phyloP scores from a whole-genome alignment of 164 flowering plant species.

The Stephania japonica region DNA sequence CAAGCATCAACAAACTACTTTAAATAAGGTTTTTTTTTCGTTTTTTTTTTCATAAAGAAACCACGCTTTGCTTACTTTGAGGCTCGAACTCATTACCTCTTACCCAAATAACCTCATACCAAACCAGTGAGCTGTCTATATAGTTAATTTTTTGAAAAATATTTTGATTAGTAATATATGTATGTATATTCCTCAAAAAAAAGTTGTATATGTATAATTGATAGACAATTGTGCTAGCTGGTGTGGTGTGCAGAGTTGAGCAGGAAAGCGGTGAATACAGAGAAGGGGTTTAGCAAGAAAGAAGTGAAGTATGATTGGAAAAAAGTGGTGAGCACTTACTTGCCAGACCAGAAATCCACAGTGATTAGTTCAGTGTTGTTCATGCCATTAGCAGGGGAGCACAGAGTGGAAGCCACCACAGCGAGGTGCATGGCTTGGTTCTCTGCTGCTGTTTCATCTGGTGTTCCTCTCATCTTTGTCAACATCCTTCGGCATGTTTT shows the following conservation, averaged over 20 bases:
- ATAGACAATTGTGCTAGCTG: background rate
- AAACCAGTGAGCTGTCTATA: too few species aligned
- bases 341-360: conserved; percentile 35
- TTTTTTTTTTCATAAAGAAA: too few species aligned
- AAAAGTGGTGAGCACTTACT: conserved; percentile 31
- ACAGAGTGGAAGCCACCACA: conserved; percentile 27
- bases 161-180: too few species aligned
- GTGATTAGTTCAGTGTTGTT: conserved; percentile 50
- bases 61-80: too few species aligned
- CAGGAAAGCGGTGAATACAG: conserved; percentile 37
- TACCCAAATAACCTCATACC: too few species aligned
- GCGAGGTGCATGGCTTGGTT: conserved; percentile 63
- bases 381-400: conserved; percentile 35
- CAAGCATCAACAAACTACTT: too few species aligned
- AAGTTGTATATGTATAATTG: too few species aligned
- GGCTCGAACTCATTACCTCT: too few species aligned
- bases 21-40: too few species aligned
- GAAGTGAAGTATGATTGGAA: conserved; percentile 52
- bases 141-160: too few species aligned
- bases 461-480: conserved; percentile 51
- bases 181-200: too few species aligned
- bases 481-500: conserved; percentile 40
- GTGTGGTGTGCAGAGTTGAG: conserved; percentile 44
- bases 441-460: conserved; percentile 50
- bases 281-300: conserved; percentile 27